Percentiles rank a stretch among this genome's conserved stretches.
Conservation (phyloP, 331 rosid species). For the Erythrophleum ivorense region DNA sequence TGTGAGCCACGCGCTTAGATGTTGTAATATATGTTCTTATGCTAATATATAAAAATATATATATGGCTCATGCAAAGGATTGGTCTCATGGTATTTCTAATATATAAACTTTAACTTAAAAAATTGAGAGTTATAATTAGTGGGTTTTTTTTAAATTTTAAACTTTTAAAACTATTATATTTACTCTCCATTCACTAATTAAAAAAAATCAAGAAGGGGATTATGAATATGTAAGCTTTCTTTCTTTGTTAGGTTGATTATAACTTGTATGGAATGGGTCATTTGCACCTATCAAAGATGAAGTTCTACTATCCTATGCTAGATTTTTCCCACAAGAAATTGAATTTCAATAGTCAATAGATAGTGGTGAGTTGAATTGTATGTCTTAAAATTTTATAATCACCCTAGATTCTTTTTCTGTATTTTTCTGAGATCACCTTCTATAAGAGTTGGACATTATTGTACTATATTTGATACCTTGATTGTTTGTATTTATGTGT, state of each 20-base stretch:
- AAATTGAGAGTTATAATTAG: not conserved
- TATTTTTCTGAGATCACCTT: conserved; percentile 21
- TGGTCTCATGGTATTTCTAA: not conserved
- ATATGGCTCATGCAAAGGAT: not conserved
- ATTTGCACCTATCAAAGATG: conserved; percentile 76
- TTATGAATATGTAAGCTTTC: conserved; percentile 31
- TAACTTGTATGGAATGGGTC: conserved; percentile 96
- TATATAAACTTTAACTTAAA: not conserved
- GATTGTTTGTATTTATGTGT: conserved; percentile 2
- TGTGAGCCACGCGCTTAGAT: conserved; percentile 12
- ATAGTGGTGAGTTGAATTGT: conserved; percentile 48
- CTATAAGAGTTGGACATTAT: conserved; percentile 14
- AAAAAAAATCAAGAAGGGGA: not conserved
- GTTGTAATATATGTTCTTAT: not conserved
- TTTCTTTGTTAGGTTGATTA: conserved; percentile 70
- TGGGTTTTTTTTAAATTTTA: not conserved
- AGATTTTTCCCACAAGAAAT: conserved; percentile 52
- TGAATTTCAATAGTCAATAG: conserved; percentile 42
- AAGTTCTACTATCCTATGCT: conserved; percentile 84
- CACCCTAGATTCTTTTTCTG: conserved; percentile 16
- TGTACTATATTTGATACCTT: not conserved
- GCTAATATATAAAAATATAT: not conserved
- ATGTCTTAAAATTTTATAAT: conserved; percentile 47
- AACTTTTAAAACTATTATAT: not conserved
- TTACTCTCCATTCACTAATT: not conserved